phyloP scores from a whole-genome alignment of 1,284 basidiomycete genomes.

The Anthracocystis setariae region DNA sequence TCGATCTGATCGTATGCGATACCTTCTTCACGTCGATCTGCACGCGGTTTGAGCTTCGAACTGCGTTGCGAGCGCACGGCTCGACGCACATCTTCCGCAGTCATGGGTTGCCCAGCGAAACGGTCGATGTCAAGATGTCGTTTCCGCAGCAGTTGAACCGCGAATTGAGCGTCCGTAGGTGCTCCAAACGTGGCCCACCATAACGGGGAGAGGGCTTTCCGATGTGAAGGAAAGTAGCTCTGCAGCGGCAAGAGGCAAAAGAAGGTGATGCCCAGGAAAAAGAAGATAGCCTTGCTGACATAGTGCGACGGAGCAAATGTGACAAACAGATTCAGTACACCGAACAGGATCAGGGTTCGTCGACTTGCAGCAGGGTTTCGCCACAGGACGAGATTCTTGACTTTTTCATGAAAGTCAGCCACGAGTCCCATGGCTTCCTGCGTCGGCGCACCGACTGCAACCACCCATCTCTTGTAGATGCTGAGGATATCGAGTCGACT shows the following conservation, averaged over 20 bases:
- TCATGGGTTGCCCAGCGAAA: constrained; percentile 22
- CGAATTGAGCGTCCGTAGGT: constrained; percentile 66
- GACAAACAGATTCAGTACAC: constrained; percentile 50
- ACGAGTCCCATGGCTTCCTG: constrained; percentile 60
- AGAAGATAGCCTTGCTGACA: constrained; percentile 56
- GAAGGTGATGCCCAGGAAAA: constrained; percentile 61
- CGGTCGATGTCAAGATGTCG: constrained; percentile 51
- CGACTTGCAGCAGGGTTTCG: constrained; percentile 60
- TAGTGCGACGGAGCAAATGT: constrained; percentile 55
- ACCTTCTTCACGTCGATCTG: constrained; percentile 43
- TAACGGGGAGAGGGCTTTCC: constrained; percentile 62
- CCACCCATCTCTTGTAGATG: constrained; percentile 63
- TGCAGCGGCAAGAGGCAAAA: constrained; percentile 64
- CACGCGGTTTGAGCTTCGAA: constrained; percentile 27
- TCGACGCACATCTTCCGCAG: constrained; percentile 35
- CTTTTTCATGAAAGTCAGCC: constrained; percentile 66
- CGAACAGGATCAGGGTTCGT: constrained; percentile 56
- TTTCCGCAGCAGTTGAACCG: constrained; percentile 62
- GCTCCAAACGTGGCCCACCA: constrained; percentile 67
- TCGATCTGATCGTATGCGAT: constrained; percentile 45
- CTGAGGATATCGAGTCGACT: constrained; percentile 64
- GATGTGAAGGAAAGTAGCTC: constrained; percentile 65
- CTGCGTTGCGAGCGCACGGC: constrained; percentile 19
- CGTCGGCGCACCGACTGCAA: constrained; percentile 53
- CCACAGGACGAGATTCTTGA: constrained; percentile 66